Evolutionary conservation across 1,284 basidiomycete genomes (phyloP).

Genomic region (Leccinum olivaceoglutinosum): DNA sequence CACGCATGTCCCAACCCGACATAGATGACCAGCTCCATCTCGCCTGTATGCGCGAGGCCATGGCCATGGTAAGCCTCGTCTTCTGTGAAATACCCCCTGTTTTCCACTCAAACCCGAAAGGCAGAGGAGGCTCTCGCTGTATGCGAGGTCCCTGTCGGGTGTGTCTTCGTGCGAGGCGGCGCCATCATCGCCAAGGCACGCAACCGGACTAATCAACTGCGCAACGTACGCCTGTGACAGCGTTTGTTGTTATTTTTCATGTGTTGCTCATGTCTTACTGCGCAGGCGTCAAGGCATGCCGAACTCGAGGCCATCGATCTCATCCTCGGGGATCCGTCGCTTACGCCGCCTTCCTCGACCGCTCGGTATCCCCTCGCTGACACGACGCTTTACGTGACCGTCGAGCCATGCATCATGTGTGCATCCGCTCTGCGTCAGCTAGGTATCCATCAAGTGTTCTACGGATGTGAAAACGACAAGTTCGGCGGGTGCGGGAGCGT

Average conservation of each 20-base stretch:
- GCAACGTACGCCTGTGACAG: slow-evolving; percentile 60
- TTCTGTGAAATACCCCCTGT: background rate
- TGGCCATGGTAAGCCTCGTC: slow-evolving; percentile 41
- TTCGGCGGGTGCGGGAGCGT: slow-evolving; percentile 98
- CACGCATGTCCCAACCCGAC: slow-evolving; percentile 2
- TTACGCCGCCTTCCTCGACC: slow-evolving; percentile 44
- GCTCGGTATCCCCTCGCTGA: slow-evolving; percentile 61
- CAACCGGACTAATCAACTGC: slow-evolving; percentile 92
- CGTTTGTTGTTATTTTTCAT: background rate
- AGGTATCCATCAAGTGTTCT: slow-evolving; percentile 88
- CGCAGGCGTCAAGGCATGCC: slow-evolving; percentile 91
- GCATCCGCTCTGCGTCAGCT: slow-evolving; percentile 91
- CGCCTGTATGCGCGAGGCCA: slow-evolving; percentile 50
- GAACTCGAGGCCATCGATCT: slow-evolving; percentile 96
- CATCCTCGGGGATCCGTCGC: slow-evolving; percentile 63
- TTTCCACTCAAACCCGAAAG: slow-evolving; percentile 32
- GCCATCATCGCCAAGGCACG: slow-evolving; percentile 79
- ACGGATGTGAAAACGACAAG: slow-evolving; percentile 93
- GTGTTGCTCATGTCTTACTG: background rate
- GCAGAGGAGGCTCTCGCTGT: slow-evolving; percentile 82
- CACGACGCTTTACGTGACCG: slow-evolving; percentile 94
- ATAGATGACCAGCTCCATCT: slow-evolving; percentile 23
- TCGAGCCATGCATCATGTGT: slow-evolving; percentile 99
- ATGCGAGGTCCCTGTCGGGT: slow-evolving; percentile 94
- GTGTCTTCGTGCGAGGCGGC: slow-evolving; percentile 84